A percentile compares a stretch with the other conserved stretches of the same genome.
These are phyloP conservation scores for Ochetophila trinervis DNA, from an alignment of 306 rosid species.

Conservation along the genomic window DNA sequence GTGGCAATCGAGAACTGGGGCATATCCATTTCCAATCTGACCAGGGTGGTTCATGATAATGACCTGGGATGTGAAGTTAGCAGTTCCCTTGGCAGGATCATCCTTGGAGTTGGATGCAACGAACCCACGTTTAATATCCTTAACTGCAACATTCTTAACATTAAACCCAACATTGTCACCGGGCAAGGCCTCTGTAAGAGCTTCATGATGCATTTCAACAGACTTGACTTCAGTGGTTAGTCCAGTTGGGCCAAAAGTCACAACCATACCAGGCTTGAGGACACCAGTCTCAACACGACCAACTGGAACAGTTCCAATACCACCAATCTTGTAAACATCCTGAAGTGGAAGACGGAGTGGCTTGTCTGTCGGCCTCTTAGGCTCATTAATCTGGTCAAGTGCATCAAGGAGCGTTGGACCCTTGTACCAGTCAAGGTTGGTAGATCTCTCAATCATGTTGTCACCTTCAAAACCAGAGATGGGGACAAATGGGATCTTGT, in stretches of 20 bases:
- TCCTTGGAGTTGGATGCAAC: slow-evolving; percentile 27
- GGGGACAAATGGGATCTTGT: slow-evolving; percentile 32
- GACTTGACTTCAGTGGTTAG: slow-evolving; percentile 38
- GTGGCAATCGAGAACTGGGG: slow-evolving; percentile 42
- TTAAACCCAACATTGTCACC: slow-evolving; percentile 27
- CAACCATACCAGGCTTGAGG: slow-evolving; percentile 30
- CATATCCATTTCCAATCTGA: slow-evolving; percentile 31
- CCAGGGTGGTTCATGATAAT: slow-evolving; percentile 41
- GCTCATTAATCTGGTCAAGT: slow-evolving; percentile 30
- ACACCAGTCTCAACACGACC: slow-evolving; percentile 34
- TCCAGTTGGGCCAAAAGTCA: slow-evolving; percentile 34
- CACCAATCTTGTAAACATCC: slow-evolving; percentile 43
- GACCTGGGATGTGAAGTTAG: slow-evolving; percentile 34
- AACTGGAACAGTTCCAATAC: slow-evolving; percentile 37
- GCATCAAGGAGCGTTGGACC: slow-evolving; percentile 39
- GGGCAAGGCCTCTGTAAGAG: slow-evolving; percentile 23
- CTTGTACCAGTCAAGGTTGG: slow-evolving; percentile 43
- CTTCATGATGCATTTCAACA: slow-evolving; percentile 37
- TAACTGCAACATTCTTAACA: slow-evolving; percentile 31
- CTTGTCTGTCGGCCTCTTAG: slow-evolving; percentile 39
- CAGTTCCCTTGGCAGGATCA: slow-evolving; percentile 34
- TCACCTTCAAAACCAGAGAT: slow-evolving; percentile 30
- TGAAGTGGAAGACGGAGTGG: slow-evolving; percentile 40
- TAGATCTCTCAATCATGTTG: slow-evolving; percentile 32
- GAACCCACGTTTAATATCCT: slow-evolving; percentile 34